phyloP scores from a whole-genome alignment of 495 filamentous ascomycete species.

The Aspergillus carlsbadensis region DNA sequence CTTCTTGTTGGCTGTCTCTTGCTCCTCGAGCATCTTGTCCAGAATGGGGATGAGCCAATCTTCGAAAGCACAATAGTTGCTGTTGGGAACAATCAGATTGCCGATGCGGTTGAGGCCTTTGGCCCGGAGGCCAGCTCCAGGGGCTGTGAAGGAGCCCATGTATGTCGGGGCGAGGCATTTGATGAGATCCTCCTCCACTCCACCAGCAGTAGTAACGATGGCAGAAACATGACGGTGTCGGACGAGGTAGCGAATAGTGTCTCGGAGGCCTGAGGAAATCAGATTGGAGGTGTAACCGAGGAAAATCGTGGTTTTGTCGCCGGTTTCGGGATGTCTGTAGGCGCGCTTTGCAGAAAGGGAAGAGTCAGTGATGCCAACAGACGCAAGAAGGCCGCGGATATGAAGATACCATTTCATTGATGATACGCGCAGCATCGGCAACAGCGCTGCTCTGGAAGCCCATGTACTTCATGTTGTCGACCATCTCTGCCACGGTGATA shows the following conservation, averaged over 20 bases:
- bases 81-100: conserved; percentile 93
- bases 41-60: conserved; percentile 95
- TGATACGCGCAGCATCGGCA: conserved; percentile 77
- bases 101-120: conserved; percentile 94
- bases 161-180: conserved; percentile 96
- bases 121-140: conserved; percentile 70
- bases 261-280: conserved; percentile 90
- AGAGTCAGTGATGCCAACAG: background rate
- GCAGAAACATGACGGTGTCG: conserved; percentile 87
- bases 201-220: conserved; percentile 95
- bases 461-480: conserved; percentile 78
- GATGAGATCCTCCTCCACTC: conserved; percentile 95
- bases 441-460: conserved; percentile 91
- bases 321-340: conserved; percentile 72
- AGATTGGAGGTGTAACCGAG: conserved; percentile 96
- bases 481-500: conserved; percentile 81
- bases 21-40: conserved; percentile 87
- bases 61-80: conserved; percentile 95
- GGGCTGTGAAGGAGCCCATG: conserved; percentile 75
- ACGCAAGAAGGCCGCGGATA: background rate
- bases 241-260: conserved; percentile 88
- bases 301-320: conserved; percentile 82
- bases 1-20: conserved; percentile 65
- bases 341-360: conserved; percentile 50
- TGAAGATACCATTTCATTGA: conserved; percentile 85